A percentile compares a stretch with the other conserved stretches of the same genome.
phyloP scores from a whole-genome alignment of 225 moss, liverwort and hornwort species.

The Polytrichum formosum region DNA sequence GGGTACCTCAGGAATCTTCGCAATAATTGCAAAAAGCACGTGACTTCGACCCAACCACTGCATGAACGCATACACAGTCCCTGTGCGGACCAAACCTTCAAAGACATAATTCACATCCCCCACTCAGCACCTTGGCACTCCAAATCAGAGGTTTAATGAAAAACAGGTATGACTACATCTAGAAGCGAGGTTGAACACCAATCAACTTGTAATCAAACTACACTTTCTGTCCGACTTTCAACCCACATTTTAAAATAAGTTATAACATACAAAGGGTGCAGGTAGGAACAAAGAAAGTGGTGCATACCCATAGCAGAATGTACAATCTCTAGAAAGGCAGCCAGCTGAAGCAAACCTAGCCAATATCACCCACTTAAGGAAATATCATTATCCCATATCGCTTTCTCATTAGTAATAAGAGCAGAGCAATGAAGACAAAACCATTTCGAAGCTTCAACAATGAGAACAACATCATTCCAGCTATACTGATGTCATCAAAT shows the following conservation, averaged over 20 bases:
- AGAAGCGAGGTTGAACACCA: neutral
- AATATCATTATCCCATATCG: too few species aligned
- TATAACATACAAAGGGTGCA: neutral
- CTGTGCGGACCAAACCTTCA: constrained; percentile 77
- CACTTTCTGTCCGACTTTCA: neutral
- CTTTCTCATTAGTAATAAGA: too few species aligned
- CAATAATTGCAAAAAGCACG: constrained; percentile 70
- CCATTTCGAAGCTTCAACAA: too few species aligned
- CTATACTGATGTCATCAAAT: neutral
- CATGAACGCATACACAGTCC: constrained; percentile 61
- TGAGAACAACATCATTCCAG: neutral
- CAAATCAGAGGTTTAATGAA: neutral
- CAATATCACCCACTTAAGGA: neutral
- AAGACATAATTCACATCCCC: constrained; percentile 12
- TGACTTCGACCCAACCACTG: constrained; percentile 89
- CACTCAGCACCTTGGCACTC: constrained; percentile 14
- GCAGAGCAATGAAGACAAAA: too few species aligned
- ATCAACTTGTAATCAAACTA: neutral
- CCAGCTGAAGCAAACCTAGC: constrained; percentile 65
- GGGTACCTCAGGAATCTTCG: constrained; percentile 65
- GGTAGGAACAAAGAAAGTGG: constrained; percentile 3
- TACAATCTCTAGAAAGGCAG: constrained; percentile 68
- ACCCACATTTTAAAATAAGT: neutral
- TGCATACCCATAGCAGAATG: constrained; percentile 64
- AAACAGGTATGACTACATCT: constrained; percentile 1